A percentile compares a stretch with the other conserved stretches of the same genome.
Conservation (phyloP, 306 rosid species). For the Leucaena leucocephala region DNA sequence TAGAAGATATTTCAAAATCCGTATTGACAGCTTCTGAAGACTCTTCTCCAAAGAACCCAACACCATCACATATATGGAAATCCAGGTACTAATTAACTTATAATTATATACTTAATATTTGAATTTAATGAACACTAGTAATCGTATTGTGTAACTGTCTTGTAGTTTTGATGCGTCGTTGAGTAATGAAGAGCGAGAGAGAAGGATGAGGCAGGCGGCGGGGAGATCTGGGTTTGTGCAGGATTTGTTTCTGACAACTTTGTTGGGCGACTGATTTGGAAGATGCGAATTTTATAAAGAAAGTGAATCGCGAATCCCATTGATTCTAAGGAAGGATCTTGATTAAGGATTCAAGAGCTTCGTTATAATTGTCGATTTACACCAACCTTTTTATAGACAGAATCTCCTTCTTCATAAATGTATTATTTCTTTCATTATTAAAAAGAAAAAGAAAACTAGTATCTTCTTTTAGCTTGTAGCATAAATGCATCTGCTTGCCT, state of each 20-base stretch:
- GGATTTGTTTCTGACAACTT: conserved; percentile 74
- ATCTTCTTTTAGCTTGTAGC: neutral
- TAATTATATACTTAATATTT: neutral
- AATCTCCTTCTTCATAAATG: no score
- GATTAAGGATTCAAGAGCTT: neutral
- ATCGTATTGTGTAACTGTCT: no score
- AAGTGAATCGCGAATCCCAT: neutral
- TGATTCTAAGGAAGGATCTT: neutral
- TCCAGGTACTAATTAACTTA: conserved; percentile 59
- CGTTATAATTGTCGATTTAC: neutral
- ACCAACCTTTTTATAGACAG: neutral
- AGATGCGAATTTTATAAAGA: conserved; percentile 7
- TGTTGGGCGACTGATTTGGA: conserved; percentile 57
- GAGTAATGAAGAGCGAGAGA: conserved; percentile 85
- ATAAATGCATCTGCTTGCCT: neutral
- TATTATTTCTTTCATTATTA: neutral
- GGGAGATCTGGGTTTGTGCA: conserved; percentile 92
- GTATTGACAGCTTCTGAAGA: conserved; percentile 68
- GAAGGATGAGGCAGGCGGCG: conserved; percentile 74
- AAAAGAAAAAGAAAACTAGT: neutral
- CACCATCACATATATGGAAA: conserved; percentile 82
- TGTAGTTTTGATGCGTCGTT: conserved; percentile 79
- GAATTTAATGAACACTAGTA: no score
- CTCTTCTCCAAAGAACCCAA: conserved; percentile 51
- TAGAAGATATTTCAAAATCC: conserved; percentile 91